These are phyloP conservation scores for Neonectria magnoliae DNA, from an alignment of 2,329 filamentous ascomycete species.

Conservation along the genomic window DNA sequence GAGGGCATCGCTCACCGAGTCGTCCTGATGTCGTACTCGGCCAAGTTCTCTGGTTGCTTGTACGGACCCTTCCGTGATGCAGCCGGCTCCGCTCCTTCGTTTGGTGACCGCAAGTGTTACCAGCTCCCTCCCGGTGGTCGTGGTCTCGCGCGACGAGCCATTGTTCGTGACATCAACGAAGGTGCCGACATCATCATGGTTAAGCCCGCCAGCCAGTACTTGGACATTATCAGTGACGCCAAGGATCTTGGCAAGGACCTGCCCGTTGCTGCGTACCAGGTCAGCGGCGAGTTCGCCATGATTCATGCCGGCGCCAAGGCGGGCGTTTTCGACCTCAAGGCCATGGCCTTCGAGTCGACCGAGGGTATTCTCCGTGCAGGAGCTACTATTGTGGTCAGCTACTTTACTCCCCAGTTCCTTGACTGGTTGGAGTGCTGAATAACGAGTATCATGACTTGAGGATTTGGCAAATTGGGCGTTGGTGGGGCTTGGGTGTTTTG, in stretches of 20 bases:
- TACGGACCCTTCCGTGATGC: constrained; percentile 98
- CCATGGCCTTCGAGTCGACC: constrained; percentile 94
- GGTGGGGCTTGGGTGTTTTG: constrained; percentile 26
- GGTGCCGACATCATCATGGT: constrained; percentile 99
- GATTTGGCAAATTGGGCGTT: constrained; percentile 21
- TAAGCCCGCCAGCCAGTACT: constrained; percentile 93
- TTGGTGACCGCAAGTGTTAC: constrained; percentile 96
- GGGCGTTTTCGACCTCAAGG: constrained; percentile 93
- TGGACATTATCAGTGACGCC: constrained; percentile 97
- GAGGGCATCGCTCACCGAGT: constrained; percentile 91
- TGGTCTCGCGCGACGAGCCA: constrained; percentile 89
- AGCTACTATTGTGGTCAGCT: constrained; percentile 91
- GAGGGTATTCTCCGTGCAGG: constrained; percentile 94
- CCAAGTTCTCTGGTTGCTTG: constrained; percentile 95
- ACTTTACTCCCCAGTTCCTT: constrained; percentile 87
- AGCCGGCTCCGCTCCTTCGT: constrained; percentile 88
- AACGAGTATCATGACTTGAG: constrained; percentile 21
- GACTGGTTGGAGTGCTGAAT: constrained; percentile 69
- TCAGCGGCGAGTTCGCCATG: constrained; percentile 97
- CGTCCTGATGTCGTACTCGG: constrained; percentile 96
- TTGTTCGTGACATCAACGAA: constrained; percentile 88
- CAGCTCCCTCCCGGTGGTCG: constrained; percentile 93
- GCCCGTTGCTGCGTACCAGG: constrained; percentile 95
- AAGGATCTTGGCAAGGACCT: constrained; percentile 93
- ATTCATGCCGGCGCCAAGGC: constrained; percentile 95